A percentile compares a stretch with the other conserved stretches of the same genome.
phyloP scores from a whole-genome alignment of 331 rosid genomes.

The Cydonia oblonga region DNA sequence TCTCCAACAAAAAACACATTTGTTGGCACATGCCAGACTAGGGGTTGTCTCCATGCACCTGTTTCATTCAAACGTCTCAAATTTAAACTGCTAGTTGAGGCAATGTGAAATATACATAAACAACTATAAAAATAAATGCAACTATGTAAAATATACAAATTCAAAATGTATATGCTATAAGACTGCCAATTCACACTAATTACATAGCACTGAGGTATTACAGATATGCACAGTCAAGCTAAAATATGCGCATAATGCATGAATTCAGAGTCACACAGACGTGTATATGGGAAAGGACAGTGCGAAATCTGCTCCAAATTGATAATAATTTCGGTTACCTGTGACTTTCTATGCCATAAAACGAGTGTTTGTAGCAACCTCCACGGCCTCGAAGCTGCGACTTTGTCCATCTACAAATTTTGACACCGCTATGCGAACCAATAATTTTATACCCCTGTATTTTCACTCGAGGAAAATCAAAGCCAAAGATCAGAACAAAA shows the following conservation, averaged over 20 bases:
- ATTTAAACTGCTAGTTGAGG: neutral
- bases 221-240: neutral
- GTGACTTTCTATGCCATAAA: constrained; percentile 96
- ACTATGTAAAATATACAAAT: neutral
- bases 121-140: neutral
- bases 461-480: neutral
- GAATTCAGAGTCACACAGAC: neutral
- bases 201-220: neutral
- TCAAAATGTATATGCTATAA: neutral
- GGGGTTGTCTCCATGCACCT: constrained; percentile 99
- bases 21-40: constrained; percentile 95
- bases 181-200: neutral
- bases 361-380: constrained; percentile 98
- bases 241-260: neutral
- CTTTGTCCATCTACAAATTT: constrained; percentile 98
- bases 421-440: constrained; percentile 95
- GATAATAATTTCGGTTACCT: constrained; percentile 34
- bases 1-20: constrained; percentile 98
- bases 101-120: neutral
- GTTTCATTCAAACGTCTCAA: constrained; percentile 23
- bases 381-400: constrained; percentile 96
- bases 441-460: constrained; percentile 92
- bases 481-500: neutral
- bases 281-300: neutral
- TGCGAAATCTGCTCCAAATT: neutral